Conservation (phyloP, 352 stramenopile genomes). For the Pythium plurisporium region DNA sequence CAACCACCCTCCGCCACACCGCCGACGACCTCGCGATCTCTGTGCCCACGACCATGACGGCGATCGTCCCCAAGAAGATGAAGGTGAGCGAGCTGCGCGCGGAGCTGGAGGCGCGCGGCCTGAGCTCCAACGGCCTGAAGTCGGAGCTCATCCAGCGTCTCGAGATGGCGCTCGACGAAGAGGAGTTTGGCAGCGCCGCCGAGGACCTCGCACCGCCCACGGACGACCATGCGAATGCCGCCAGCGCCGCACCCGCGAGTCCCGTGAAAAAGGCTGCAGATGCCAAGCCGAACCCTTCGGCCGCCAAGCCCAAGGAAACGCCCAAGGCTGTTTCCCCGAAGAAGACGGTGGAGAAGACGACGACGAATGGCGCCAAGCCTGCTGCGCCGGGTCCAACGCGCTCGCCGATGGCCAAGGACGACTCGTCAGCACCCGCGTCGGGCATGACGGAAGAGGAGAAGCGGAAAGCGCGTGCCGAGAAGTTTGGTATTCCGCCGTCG, state of each 20-base stretch:
- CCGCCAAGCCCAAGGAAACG: constrained; percentile 7
- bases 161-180: constrained; percentile 82
- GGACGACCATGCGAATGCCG: constrained; percentile 10
- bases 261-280: constrained; percentile 19
- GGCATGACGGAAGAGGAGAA: constrained; percentile 71
- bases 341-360: constrained; percentile 16
- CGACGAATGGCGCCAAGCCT: neutral
- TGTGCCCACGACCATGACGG: constrained; percentile 24
- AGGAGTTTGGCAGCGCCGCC: constrained; percentile 79
- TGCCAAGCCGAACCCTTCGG: neutral
- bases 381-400: neutral
- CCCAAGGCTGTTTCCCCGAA: constrained; percentile 10
- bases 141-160: constrained; percentile 87
- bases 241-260: neutral
- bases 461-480: constrained; percentile 66
- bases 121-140: constrained; percentile 86
- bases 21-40: neutral
- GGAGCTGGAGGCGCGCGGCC: constrained; percentile 69
- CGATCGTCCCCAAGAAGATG: constrained; percentile 90
- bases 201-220: constrained; percentile 53
- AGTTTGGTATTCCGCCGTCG: constrained; percentile 72
- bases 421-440: constrained; percentile 11
- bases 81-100: constrained; percentile 87
- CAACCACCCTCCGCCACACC: neutral
- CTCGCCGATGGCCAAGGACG: neutral